Evolutionary conservation across 2,329 filamentous ascomycete genomes (phyloP), one percentile per base, ranked within the genome.

Genomic region (Diaporthe eres): DNA sequence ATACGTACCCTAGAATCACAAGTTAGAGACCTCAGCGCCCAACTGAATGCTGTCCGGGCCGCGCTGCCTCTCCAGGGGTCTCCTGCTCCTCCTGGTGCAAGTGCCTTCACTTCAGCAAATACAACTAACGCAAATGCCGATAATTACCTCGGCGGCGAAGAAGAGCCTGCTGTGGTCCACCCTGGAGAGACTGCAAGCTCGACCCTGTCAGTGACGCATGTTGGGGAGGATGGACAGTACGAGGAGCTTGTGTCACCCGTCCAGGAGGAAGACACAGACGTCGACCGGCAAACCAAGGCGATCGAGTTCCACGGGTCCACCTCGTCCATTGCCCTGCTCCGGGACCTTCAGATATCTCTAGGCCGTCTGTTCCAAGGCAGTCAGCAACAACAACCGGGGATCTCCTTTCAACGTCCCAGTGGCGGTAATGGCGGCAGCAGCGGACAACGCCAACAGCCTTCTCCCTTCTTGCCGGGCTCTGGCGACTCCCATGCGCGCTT

Each of bases 1-100:
- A 60, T 60, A 37, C 57, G 57, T 39, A n/a, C 57, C 31, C 31
- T 60, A 6, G 57, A 60, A 60, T 60, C 34, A 39, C 57, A 60
- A n/a, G 19, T 60, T 6, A 34, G 57, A 1, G 57, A n/a, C 6
- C 57, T 60, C 34, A 39, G 8, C 57, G 57, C 57, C 15, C 31
- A 39, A 4, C 7, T 60, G 31, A 39, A 60, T 39, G 34, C 31
- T 4, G 7, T 60, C 2, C 34, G 22, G 57, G 57, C 57, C 22
- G 31, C 19, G 19, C 22, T 37, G 25, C 57, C 31, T 37, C 57
- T 15, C 25, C 31, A 60, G 4, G 31, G 34, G 12, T 39, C 34
- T 60, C 31, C 57, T 39, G 57, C 4, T 39, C 57, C 57, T 60
- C 31, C 57, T 4, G 8, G 31, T n/a, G 57, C 4, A 39, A 2